phyloP scores from a whole-genome alignment of 441 rosid genomes.

The Pelargonium fulgidum region DNA sequence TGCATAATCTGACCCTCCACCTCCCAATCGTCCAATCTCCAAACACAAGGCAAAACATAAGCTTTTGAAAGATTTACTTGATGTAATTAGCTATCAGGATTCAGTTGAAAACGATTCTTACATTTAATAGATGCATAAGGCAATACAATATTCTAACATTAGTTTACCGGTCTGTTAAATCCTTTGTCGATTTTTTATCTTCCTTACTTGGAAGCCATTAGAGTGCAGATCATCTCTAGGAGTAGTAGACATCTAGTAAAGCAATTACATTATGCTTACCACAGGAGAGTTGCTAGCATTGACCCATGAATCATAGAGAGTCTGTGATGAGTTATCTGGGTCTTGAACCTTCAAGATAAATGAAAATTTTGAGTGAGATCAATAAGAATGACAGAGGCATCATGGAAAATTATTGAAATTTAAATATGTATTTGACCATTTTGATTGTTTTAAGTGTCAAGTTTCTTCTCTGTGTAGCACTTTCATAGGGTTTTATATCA shows the following conservation, averaged over 20 bases:
- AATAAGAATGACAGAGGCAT: neutral
- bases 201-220: neutral
- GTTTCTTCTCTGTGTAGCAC: too few species aligned
- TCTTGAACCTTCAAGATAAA: constrained; percentile 52
- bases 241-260: neutral
- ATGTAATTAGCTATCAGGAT: constrained; percentile 5
- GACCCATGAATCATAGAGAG: constrained; percentile 62
- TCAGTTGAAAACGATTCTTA: constrained; percentile 5
- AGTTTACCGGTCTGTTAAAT: neutral
- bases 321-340: constrained; percentile 67
- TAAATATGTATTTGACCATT: too few species aligned
- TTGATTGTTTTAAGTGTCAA: too few species aligned
- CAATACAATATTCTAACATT: neutral
- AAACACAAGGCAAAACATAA: constrained; percentile 16
- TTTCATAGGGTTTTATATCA: too few species aligned
- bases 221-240: neutral
- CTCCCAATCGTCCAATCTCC: constrained; percentile 69
- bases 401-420: constrained; percentile 12
- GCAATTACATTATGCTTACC: constrained; percentile 35
- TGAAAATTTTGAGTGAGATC: constrained; percentile 6
- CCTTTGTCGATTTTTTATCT: neutral
- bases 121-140: too few species aligned
- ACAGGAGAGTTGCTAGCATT: constrained; percentile 32
- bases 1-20: constrained; percentile 67
- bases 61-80: too few species aligned